phyloP scores from a whole-genome alignment of 1,284 basidiomycete genomes.

The Ganoderma leucocontextum region DNA sequence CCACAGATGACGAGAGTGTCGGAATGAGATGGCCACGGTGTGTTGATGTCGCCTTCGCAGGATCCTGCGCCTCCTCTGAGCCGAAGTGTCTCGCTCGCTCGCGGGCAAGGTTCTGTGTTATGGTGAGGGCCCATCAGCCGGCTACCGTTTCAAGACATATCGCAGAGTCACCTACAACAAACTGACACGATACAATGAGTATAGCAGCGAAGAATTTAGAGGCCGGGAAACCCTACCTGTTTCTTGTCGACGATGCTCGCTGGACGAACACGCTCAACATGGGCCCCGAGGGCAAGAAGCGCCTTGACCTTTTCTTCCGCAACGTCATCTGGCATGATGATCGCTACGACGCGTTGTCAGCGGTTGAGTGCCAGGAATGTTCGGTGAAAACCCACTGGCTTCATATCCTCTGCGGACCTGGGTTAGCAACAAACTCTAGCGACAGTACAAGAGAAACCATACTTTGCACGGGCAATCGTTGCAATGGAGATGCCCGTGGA shows the following conservation, averaged over 20 bases:
- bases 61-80: constrained; percentile 43
- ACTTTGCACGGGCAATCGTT: constrained; percentile 90
- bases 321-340: constrained; percentile 95
- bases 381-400: constrained; percentile 60
- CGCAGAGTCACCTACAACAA: constrained; percentile 9
- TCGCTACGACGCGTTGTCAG: constrained; percentile 56
- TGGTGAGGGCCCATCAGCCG: not conserved
- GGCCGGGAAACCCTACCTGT: constrained; percentile 68
- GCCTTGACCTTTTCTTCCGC: constrained; percentile 92
- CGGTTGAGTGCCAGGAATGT: not conserved
- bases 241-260: constrained; percentile 95
- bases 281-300: constrained; percentile 85
- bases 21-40: constrained; percentile 38
- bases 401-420: constrained; percentile 72
- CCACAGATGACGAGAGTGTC: constrained; percentile 48
- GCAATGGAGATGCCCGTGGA: constrained; percentile 98
- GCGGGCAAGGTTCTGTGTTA: constrained; percentile 79
- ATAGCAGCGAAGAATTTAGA: constrained; percentile 47
- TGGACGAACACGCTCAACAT: constrained; percentile 86
- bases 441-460: constrained; percentile 33
- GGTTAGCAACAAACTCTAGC: not conserved
- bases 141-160: not conserved
- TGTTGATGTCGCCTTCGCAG: constrained; percentile 21
- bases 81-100: constrained; percentile 81
- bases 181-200: constrained; percentile 38